phyloP scores from a whole-genome alignment of 1,284 basidiomycete genomes.

The Pyrrhoderma noxium region DNA sequence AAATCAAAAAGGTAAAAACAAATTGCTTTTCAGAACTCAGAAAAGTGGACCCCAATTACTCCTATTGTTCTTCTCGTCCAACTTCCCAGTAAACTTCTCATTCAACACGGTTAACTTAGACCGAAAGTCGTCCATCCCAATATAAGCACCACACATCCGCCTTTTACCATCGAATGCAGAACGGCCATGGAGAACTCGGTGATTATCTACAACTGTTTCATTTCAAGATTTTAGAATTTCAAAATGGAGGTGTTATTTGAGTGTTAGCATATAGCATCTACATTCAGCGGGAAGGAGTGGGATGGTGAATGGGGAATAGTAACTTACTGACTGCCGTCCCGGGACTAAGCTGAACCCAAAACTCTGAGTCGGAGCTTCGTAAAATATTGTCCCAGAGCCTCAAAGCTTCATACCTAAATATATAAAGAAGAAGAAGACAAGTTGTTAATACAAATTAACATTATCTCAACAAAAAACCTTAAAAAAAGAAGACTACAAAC shows the following conservation, averaged over 20 bases:
- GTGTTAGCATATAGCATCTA: no score
- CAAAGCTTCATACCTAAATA: slow-evolving; percentile 73
- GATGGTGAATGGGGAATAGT: no score
- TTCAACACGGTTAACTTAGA: slow-evolving; percentile 67
- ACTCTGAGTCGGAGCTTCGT: slow-evolving; percentile 78
- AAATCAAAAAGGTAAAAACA: no score
- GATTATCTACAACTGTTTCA: slow-evolving; percentile 79
- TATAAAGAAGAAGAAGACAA: slow-evolving; percentile 18
- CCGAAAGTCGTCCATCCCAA: slow-evolving; percentile 84
- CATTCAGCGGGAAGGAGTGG: no score
- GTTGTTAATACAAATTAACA: background rate
- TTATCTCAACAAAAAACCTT: slow-evolving; percentile 1
- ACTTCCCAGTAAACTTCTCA: slow-evolving; percentile 40
- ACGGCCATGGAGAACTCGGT: slow-evolving; percentile 90
- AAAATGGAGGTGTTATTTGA: no score
- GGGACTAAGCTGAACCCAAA: slow-evolving; percentile 83
- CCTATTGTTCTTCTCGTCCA: slow-evolving; percentile 21
- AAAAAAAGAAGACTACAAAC: slow-evolving; percentile 31
- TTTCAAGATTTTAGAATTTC: background rate
- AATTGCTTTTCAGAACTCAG: background rate
- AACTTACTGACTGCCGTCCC: slow-evolving; percentile 79
- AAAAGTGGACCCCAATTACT: slow-evolving; percentile 16
- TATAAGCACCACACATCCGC: slow-evolving; percentile 93
- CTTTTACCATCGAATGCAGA: slow-evolving; percentile 84
- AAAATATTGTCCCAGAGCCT: slow-evolving; percentile 72